A percentile compares a stretch with the other conserved stretches of the same genome.
phyloP scores from a whole-genome alignment of 148 eudicot genomes.

The Rhododendron simsii region DNA sequence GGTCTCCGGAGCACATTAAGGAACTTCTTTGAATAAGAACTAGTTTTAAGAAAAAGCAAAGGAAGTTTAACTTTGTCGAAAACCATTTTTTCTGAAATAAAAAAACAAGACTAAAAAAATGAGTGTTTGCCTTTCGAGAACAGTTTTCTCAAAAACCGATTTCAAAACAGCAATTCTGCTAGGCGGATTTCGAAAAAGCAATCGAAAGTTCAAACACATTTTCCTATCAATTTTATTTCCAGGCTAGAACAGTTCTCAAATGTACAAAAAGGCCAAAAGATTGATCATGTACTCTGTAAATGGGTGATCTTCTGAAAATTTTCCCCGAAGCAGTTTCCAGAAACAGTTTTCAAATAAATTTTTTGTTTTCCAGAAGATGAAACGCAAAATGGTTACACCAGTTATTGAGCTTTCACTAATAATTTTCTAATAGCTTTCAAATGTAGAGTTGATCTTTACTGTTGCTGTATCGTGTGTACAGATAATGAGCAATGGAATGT shows the following conservation, averaged over 20 bases:
- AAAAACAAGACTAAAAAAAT: too few relatives aligned
- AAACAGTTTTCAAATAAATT: too few relatives aligned
- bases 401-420: background rate
- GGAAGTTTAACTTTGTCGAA: background rate
- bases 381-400: background rate
- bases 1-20: background rate
- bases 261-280: background rate
- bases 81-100: too few relatives aligned
- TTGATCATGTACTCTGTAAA: background rate
- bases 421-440: background rate
- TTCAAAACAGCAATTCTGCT: background rate
- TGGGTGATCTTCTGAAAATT: background rate
- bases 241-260: background rate
- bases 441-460: background rate
- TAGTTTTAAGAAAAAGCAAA: background rate
- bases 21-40: background rate
- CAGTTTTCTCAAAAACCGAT: background rate
- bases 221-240: background rate
- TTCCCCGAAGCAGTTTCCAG: too few relatives aligned
- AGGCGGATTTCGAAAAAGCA: too few relatives aligned
- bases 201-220: background rate
- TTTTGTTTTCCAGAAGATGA: background rate
- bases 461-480: conserved; percentile 16
- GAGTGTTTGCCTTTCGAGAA: background rate
- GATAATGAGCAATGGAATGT: conserved; percentile 57